A percentile compares a stretch with the other conserved stretches of the same genome.
These are phyloP conservation scores for Botrytis elliptica DNA, from an alignment of 2,329 filamentous ascomycete genomes.

Conservation along the genomic window DNA sequence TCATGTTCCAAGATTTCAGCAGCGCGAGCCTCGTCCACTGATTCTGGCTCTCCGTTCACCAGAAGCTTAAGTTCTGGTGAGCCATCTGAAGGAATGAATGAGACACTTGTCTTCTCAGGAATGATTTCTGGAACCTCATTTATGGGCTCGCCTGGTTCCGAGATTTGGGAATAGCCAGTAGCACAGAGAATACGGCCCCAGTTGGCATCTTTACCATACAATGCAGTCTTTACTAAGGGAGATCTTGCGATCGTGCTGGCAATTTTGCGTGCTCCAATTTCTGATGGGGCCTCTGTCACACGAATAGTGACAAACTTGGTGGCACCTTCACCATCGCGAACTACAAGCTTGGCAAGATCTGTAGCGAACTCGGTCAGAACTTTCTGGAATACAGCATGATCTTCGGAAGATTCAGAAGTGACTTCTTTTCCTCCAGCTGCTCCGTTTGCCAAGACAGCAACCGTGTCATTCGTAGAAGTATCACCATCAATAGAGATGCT, in stretches of 20 bases:
- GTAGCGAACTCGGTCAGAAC: slow-evolving; percentile 76
- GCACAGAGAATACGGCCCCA: slow-evolving; percentile 97
- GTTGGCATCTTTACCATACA: slow-evolving; percentile 97
- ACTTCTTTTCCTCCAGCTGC: slow-evolving; percentile 74
- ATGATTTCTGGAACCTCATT: slow-evolving; percentile 63
- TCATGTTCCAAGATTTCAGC: slow-evolving; percentile 75
- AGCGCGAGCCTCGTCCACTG: slow-evolving; percentile 73
- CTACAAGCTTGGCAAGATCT: slow-evolving; percentile 86
- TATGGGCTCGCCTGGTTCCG: slow-evolving; percentile 54
- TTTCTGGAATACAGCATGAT: slow-evolving; percentile 68
- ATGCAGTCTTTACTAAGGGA: slow-evolving; percentile 91
- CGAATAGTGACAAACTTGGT: slow-evolving; percentile 97
- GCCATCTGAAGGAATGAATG: slow-evolving; percentile 76
- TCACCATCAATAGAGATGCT: slow-evolving; percentile 96
- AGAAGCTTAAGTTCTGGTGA: slow-evolving; percentile 72
- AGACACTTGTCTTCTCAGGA: slow-evolving; percentile 71
- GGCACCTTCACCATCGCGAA: slow-evolving; percentile 93
- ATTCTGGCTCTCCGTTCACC: slow-evolving; percentile 76
- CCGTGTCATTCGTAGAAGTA: slow-evolving; percentile 95
- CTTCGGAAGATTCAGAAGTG: slow-evolving; percentile 51
- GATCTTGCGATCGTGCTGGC: slow-evolving; percentile 87
- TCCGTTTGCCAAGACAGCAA: slow-evolving; percentile 93
- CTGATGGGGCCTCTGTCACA: slow-evolving; percentile 69
- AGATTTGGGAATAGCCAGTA: slow-evolving; percentile 74
- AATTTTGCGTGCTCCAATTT: slow-evolving; percentile 71